Base-by-base conservation (phyloP, 805 yeast genomes). In the Cyberlindnera sargentensis region DNA sequence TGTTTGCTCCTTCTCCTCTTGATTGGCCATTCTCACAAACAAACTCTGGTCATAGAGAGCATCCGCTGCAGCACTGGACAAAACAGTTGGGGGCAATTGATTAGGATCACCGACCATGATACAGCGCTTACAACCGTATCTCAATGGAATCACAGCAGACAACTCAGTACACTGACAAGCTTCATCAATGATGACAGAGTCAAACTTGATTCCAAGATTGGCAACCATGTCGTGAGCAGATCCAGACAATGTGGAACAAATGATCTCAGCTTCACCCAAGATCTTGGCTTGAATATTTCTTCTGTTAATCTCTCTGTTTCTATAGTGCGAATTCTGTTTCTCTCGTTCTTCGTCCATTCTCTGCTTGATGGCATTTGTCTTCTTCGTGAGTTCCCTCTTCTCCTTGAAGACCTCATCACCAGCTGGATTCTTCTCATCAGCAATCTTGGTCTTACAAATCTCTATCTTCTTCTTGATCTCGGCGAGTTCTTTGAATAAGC, bases 101-200 rank as follows among this genome's bases (percentile, higher is more conserved):
- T 93, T 90, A 2, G 98, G 98, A 67, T 93, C 99, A 61, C 99
- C 99, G 37, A 93, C 99, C 95, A 93, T 84, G 39, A 93, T 83
- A 66, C 98, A 91, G 43, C 80, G 78, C 47, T 74, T 80, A 55
- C 95, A 85, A 2, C 98, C 98, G 61, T 90, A 93, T 56, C 95
- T 71, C 50, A 93, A 68, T 0, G 99, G 99, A 54, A 91, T 91
- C 26, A 93, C 75, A 0, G 95, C 85, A 6, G 96, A 87, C 31
- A 91, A 60, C 59, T 91, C 99, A 34, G 93, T 90, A 77, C 95
- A 84, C 63, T 91, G 99, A 52, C 97, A 95, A 2, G 99, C 99
- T 63, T 91, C 99, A 67, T 91, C 99, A 47, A 91, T 82, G 40
- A 91, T 82, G 2, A 93, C 97, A 4, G 95, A 87, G 39, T 85